Conservation (phyloP, 164 flowering plant species). For the Warburgia ugandensis region DNA sequence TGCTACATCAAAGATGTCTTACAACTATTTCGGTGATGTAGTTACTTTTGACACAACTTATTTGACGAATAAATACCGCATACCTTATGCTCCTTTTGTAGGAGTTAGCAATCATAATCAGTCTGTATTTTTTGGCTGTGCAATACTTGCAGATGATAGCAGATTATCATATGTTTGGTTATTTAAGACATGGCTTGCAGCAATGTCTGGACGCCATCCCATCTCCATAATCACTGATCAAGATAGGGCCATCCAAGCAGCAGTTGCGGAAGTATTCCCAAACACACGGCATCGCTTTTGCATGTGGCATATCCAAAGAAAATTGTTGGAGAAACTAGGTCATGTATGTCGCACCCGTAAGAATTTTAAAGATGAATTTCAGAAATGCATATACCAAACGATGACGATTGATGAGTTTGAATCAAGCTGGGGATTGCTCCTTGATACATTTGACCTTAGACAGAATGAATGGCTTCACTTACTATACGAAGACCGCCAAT, state of each 20-base stretch:
- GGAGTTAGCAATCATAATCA: slow-evolving; percentile 49
- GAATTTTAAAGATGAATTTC: slow-evolving; percentile 60
- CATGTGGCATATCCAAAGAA: slow-evolving; percentile 51
- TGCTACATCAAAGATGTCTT: slow-evolving; percentile 4
- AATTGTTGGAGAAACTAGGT: slow-evolving; percentile 52
- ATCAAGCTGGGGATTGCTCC: slow-evolving; percentile 28
- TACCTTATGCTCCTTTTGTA: slow-evolving; percentile 5
- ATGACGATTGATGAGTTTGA: slow-evolving; percentile 37
- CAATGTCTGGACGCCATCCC: slow-evolving; percentile 38
- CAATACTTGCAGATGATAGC: slow-evolving; percentile 42
- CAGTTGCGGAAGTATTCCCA: slow-evolving; percentile 53
- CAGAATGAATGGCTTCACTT: slow-evolving; percentile 38
- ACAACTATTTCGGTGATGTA: slow-evolving; percentile 5
- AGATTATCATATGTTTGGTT: slow-evolving; percentile 55
- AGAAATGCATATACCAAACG: slow-evolving; percentile 27
- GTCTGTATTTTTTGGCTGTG: slow-evolving; percentile 21
- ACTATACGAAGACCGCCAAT: slow-evolving; percentile 26
- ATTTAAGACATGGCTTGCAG: slow-evolving; percentile 48
- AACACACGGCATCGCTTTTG: slow-evolving; percentile 47
- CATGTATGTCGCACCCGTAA: slow-evolving; percentile 42
- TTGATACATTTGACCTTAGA: slow-evolving; percentile 25
- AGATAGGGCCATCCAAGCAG: slow-evolving; percentile 37
- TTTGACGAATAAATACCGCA: slow-evolving; percentile 1
- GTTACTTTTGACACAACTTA: slow-evolving; percentile 5
- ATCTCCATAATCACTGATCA: slow-evolving; percentile 44